A percentile compares a stretch with the other conserved stretches of the same genome.
phyloP scores from a whole-genome alignment of 225 moss, liverwort and hornwort genomes.

The Sphagnum tenellum region DNA sequence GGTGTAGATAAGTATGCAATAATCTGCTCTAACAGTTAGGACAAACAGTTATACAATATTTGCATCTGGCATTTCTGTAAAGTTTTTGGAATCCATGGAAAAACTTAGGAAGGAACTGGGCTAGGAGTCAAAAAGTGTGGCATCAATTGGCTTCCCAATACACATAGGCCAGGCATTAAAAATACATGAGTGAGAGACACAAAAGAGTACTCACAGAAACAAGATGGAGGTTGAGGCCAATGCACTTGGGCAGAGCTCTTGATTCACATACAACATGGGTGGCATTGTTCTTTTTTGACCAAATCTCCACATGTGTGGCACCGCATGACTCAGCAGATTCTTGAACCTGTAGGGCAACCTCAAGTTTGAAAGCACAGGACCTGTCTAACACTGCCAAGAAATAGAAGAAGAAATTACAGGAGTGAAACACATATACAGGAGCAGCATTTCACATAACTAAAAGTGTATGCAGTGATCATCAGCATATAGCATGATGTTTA shows the following conservation, averaged over 20 bases:
- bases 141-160: too few relatives aligned
- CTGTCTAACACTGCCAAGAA: neutral
- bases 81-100: too few relatives aligned
- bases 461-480: too few relatives aligned
- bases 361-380: too few relatives aligned
- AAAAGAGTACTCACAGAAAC: constrained; percentile 39
- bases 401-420: neutral
- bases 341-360: constrained; percentile 23
- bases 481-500: constrained; percentile 1
- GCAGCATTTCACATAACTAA: too few relatives aligned
- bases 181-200: neutral
- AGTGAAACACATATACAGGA: neutral
- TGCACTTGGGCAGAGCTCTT: constrained; percentile 43
- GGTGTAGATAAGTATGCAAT: too few relatives aligned
- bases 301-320: constrained; percentile 44
- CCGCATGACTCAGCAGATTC: constrained; percentile 58
- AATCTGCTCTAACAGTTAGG: too few relatives aligned
- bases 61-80: too few relatives aligned
- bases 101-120: too few relatives aligned
- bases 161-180: too few relatives aligned
- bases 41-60: too few relatives aligned
- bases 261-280: constrained; percentile 63
- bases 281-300: constrained; percentile 45
- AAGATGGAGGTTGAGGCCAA: constrained; percentile 54
- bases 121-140: too few relatives aligned